Conservation (phyloP, 768 basidiomycete species). For the Mycena pura region DNA sequence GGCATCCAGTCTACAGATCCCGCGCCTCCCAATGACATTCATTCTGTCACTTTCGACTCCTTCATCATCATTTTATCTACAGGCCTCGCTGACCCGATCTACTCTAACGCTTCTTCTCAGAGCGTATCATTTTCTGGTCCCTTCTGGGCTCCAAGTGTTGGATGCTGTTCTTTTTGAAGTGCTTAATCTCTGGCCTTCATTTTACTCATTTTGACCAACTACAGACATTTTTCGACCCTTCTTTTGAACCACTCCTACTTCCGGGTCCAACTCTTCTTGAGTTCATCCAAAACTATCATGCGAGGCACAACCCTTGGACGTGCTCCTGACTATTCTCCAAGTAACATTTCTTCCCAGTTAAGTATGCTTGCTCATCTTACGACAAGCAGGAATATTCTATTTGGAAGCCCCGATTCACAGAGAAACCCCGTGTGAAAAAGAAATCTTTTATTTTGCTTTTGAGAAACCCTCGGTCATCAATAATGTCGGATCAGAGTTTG, state of each 20-base stretch:
- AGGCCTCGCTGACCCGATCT: constrained; percentile 62
- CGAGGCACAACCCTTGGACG: constrained; percentile 62
- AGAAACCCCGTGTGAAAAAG: too few species aligned
- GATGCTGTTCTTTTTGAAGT: constrained; percentile 65
- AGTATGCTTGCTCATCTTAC: background rate
- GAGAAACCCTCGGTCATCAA: too few species aligned
- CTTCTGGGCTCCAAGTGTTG: constrained; percentile 53
- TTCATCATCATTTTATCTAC: constrained; percentile 61
- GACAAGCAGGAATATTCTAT: too few species aligned
- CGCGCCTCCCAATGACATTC: constrained; percentile 68
- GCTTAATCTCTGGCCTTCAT: background rate
- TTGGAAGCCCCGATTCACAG: too few species aligned
- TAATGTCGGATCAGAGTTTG: too few species aligned
- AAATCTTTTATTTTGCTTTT: too few species aligned
- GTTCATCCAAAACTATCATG: constrained; percentile 63
- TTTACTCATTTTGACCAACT: background rate
- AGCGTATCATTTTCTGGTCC: constrained; percentile 56
- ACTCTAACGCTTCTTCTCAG: constrained; percentile 66
- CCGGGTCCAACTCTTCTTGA: constrained; percentile 65
- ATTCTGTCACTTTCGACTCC: constrained; percentile 67
- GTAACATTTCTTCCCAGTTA: constrained; percentile 40
- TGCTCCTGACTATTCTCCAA: constrained; percentile 65
- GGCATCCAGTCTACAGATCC: constrained; percentile 58
- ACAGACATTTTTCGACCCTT: constrained; percentile 69
- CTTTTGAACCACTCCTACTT: constrained; percentile 65